Conservation (phyloP, 2,329 filamentous ascomycete species). For the Penicillium sp. region DNA sequence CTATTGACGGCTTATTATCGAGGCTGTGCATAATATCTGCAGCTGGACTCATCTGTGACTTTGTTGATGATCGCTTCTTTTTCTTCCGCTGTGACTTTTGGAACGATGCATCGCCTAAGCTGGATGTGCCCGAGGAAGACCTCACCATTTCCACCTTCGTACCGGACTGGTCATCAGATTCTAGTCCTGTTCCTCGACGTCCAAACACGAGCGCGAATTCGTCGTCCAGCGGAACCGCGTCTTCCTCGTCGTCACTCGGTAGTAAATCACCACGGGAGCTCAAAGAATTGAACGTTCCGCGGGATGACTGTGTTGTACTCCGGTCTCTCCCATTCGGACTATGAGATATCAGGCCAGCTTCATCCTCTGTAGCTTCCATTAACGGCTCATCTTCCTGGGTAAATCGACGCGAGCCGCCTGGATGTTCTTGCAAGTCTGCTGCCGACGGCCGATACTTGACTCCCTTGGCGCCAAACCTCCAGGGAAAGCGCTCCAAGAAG, state of each 20-base stretch:
- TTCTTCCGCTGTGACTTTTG: constrained; percentile 41
- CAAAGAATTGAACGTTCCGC: constrained; percentile 76
- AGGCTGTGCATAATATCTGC: constrained; percentile 28
- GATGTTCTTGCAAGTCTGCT: constrained; percentile 84
- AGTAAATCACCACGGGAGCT: constrained; percentile 87
- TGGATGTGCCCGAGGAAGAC: constrained; percentile 46
- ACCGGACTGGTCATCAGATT: constrained; percentile 66
- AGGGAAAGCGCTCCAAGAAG: constrained; percentile 78
- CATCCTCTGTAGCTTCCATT: constrained; percentile 58
- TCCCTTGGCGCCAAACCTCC: constrained; percentile 72
- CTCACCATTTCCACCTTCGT: constrained; percentile 49
- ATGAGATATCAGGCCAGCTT: constrained; percentile 21
- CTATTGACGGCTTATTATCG: constrained; percentile 47
- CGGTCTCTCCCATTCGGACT: constrained; percentile 48
- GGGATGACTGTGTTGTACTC: constrained; percentile 74
- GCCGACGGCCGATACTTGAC: constrained; percentile 86
- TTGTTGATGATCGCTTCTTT: constrained; percentile 30
- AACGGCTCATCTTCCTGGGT: constrained; percentile 64
- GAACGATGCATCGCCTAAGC: constrained; percentile 43
- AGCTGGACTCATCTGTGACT: constrained; percentile 25
- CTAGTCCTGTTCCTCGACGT: constrained; percentile 57
- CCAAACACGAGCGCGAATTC: constrained; percentile 83
- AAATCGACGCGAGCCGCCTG: constrained; percentile 50
- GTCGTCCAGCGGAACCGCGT: constrained; percentile 87
- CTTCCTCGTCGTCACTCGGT: constrained; percentile 86